Evolutionary conservation across 768 basidiomycete genomes (phyloP).

Genomic region (Lepiota subincarnata): DNA sequence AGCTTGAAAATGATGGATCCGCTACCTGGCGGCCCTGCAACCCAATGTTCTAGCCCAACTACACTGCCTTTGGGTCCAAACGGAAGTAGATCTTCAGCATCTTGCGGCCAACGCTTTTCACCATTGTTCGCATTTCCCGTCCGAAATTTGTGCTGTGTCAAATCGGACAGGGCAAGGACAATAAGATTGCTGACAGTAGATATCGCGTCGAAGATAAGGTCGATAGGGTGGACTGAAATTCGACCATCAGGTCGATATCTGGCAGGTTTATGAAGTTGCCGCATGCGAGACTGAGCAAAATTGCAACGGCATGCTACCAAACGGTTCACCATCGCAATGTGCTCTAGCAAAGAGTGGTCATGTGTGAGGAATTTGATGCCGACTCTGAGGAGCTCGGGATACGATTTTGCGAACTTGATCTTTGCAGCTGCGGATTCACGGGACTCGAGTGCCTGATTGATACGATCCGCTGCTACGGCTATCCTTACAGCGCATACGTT

Average conservation of each 20-base stretch:
- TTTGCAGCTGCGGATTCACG: slow-evolving; percentile 4
- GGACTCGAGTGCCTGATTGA: slow-evolving; percentile 9
- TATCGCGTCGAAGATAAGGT: slow-evolving; percentile 6
- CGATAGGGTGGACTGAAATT: no score
- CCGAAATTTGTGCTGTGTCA: slow-evolving; percentile 15
- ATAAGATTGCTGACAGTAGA: slow-evolving; percentile 11
- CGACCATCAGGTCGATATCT: not conserved
- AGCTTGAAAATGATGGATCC: slow-evolving; percentile 13
- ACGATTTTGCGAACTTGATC: slow-evolving; percentile 16
- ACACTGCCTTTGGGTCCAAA: slow-evolving; percentile 10
- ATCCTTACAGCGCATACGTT: slow-evolving; percentile 8
- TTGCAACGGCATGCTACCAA: no score
- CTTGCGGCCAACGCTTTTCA: slow-evolving; percentile 14
- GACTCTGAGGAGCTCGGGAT: slow-evolving; percentile 15
- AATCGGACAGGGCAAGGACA: slow-evolving; percentile 10
- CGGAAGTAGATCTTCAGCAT: slow-evolving; percentile 14
- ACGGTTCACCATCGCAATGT: no score
- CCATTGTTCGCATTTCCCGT: not conserved
- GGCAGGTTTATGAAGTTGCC: not conserved
- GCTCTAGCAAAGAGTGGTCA: slow-evolving; percentile 6
- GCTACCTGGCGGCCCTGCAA: not conserved
- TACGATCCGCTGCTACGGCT: slow-evolving; percentile 12
- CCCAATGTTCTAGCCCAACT: slow-evolving; percentile 10
- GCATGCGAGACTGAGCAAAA: slow-evolving; percentile 2
- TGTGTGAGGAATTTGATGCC: slow-evolving; percentile 17